Base-by-base conservation (phyloP, 1,284 basidiomycete species). In the Trametes polyzona region DNA sequence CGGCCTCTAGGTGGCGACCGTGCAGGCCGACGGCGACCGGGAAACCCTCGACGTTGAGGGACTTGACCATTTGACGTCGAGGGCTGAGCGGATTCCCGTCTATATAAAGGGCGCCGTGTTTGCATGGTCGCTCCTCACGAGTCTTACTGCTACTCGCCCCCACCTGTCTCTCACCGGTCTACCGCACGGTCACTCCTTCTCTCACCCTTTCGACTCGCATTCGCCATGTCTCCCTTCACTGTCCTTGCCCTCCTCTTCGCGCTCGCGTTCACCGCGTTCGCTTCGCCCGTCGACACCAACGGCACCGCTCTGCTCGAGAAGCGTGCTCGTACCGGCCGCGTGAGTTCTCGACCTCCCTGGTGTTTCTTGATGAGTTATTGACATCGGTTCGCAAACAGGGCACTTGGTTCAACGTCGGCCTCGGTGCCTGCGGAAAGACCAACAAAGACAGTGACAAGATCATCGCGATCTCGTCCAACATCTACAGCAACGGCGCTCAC, bases 381-480 rank as follows among this genome's bases (percentile, higher is more conserved):
- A 51, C 27, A 41, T 52, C 29, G 46, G 24, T 8, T 35, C 41
- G 33, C 30, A 12, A 43, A 10, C 40, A 79, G 75, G 77, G 76
- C n/a, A 78, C 76, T 21, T 78, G 70, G 67, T 78, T 73, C 62
- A 44, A 72, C 24, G 67, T 71, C 47, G 74, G 73, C 42, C 67
- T 73, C 29, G 74, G 73, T 40, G 71, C 67, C 40, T 75, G 74
- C 55, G 73, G 73, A 4, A 43, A 68, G 53, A 67, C 61, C 36
- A 73, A 74, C 61, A 58, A 59, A 21, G 64, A 73, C 52, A 67
- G 62, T 60, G 72, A 74, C 62, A 66, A 68, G 53, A 71, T 75
- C 55, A 71, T 74, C 43, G 74, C 73, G n/a, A 64, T 74, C 41
- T 62, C 64, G 23, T 47, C 55, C 3, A 29, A 47, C 21, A 55